Evolutionary conservation across 2,329 filamentous ascomycete genomes (phyloP).

Genomic region (Bipolaris sorokiniana): DNA sequence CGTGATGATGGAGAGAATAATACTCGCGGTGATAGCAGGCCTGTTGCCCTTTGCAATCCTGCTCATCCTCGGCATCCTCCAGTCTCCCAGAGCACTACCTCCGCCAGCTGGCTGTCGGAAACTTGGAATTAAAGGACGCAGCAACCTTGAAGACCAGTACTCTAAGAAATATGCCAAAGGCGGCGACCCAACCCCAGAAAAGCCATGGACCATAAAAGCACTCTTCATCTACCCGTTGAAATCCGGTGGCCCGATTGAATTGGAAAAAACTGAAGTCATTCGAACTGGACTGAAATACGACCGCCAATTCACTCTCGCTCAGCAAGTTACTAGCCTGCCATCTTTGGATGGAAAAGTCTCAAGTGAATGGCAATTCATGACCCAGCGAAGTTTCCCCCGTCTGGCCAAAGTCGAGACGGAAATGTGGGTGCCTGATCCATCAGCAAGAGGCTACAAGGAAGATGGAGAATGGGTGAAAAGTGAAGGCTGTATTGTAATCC

Average conservation of each 20-base stretch:
- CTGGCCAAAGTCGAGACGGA: conserved; percentile 72
- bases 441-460: conserved; percentile 58
- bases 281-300: conserved; percentile 77
- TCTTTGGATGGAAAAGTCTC: conserved; percentile 52
- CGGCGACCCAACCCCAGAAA: conserved; percentile 31
- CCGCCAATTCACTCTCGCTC: conserved; percentile 81
- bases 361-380: conserved; percentile 71
- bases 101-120: conserved; percentile 58
- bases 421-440: conserved; percentile 72
- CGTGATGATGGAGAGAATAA: conserved; percentile 25
- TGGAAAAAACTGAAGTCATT: conserved; percentile 68
- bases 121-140: conserved; percentile 56
- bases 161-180: conserved; percentile 55
- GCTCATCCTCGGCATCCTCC: conserved; percentile 32
- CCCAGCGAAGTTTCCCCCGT: conserved; percentile 70
- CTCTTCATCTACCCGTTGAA: conserved; percentile 84
- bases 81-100: conserved; percentile 28
- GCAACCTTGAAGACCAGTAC: conserved; percentile 64
- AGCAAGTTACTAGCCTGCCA: conserved; percentile 56
- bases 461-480: conserved; percentile 58
- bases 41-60: conserved; percentile 31
- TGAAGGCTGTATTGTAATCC: conserved; percentile 68
- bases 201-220: conserved; percentile 63
- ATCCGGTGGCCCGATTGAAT: conserved; percentile 77
- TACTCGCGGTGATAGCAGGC: conserved; percentile 19